Percentiles rank a stretch among this genome's conserved stretches.
These are phyloP conservation scores for Termitomyces sp. DNA, from an alignment of 768 basidiomycete species.

Conservation along the genomic window DNA sequence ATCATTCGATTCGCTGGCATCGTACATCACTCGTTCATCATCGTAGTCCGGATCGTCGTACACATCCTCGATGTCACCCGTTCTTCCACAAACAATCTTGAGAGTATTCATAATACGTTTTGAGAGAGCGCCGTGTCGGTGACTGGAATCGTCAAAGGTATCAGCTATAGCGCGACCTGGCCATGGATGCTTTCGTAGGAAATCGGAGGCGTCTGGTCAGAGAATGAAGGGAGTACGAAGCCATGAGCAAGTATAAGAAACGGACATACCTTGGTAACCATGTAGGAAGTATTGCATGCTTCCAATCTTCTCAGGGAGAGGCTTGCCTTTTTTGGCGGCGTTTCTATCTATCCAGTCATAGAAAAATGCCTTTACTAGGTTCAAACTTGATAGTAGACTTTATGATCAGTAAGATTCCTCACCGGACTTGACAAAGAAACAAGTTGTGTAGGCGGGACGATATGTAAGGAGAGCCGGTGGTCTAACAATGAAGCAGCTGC, in stretches of 20 bases:
- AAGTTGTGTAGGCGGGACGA: constrained; percentile 83
- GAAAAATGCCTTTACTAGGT: constrained; percentile 65
- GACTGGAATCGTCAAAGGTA: constrained; percentile 81
- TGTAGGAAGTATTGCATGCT: constrained; percentile 88
- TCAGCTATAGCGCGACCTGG: constrained; percentile 81
- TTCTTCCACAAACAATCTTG: constrained; percentile 81
- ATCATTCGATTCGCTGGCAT: constrained; percentile 54
- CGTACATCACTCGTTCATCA: constrained; percentile 65
- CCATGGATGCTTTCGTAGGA: constrained; percentile 82
- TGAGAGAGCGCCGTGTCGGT: constrained; percentile 61
- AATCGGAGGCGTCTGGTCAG: constrained; percentile 79
- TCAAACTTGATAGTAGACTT: background rate
- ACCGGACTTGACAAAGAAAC: constrained; percentile 77
- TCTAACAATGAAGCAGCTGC: constrained; percentile 86
- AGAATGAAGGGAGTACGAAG: background rate
- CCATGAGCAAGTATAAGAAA: background rate
- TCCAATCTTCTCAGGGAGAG: constrained; percentile 83
- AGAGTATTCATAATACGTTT: constrained; percentile 66
- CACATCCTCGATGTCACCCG: constrained; percentile 65
- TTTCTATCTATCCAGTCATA: constrained; percentile 89
- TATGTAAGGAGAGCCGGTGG: constrained; percentile 62
- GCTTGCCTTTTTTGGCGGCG: constrained; percentile 78
- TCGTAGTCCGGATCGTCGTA: constrained; percentile 74
- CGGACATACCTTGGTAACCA: constrained; percentile 61
- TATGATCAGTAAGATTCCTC: constrained; percentile 17